A percentile compares a stretch with the other conserved stretches of the same genome.
Evolutionary conservation across 2,329 filamentous ascomycete species (phyloP).

Genomic region (Corinectria fuckeliana): DNA sequence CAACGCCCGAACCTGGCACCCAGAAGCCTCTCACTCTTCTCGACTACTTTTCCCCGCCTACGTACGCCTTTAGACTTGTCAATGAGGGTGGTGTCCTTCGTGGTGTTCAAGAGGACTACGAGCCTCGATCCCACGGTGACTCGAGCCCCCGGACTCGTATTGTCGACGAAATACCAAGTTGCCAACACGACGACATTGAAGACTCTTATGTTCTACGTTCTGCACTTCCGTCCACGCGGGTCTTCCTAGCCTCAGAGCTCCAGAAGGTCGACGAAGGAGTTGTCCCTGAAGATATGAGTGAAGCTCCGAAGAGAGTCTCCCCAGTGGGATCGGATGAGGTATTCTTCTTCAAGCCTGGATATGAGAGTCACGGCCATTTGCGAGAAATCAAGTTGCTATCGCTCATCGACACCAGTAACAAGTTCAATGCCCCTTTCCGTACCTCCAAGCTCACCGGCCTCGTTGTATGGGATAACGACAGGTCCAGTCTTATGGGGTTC

Average conservation of each 20-base stretch:
- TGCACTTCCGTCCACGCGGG: conserved; percentile 5
- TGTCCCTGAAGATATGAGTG: background rate
- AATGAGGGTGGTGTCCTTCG: conserved; percentile 8
- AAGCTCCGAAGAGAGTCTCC: conserved; percentile 8
- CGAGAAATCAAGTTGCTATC: conserved; percentile 16
- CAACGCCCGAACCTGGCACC: background rate
- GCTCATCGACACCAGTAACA: conserved; percentile 1
- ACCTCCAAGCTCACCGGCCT: conserved; percentile 24
- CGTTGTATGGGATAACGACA: conserved; percentile 26
- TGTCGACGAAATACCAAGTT: background rate
- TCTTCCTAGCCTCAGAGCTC: conserved; percentile 11
- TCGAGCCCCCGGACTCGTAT: conserved; percentile 13
- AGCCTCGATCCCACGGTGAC: conserved; percentile 14
- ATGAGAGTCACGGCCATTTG: conserved; percentile 9
- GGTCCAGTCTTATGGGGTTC: conserved; percentile 21
- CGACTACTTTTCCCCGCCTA: conserved; percentile 15
- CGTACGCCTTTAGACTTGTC: conserved; percentile 15
- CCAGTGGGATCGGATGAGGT: background rate
- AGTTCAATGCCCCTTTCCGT: conserved; percentile 33
- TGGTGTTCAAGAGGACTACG: conserved; percentile 6
- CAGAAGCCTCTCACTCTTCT: conserved; percentile 10
- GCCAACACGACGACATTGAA: background rate
- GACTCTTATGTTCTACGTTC: conserved; percentile 7
- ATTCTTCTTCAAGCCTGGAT: conserved; percentile 20
- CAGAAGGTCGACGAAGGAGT: background rate